Conservation (phyloP, 148 eudicot species). For the Diospyros kaki region DNA sequence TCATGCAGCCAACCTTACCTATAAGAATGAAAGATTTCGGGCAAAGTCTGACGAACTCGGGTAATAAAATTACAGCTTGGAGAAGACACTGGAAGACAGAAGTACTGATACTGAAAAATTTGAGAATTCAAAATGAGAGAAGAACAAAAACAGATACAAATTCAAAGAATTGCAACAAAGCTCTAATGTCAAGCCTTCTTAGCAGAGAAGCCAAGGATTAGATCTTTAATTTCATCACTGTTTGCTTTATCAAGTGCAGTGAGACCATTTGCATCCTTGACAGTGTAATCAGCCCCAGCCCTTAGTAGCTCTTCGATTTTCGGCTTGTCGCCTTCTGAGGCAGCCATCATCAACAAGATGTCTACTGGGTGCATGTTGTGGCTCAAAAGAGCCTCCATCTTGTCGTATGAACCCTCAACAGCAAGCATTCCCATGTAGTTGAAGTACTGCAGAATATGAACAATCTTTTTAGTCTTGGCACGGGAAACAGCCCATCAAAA, state of each 20-base stretch:
- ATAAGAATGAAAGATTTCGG: too few species aligned
- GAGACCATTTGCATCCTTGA: constrained; percentile 74
- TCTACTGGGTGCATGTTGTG: constrained; percentile 90
- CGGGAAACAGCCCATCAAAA: too few species aligned
- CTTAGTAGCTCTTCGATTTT: constrained; percentile 80
- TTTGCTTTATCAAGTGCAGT: constrained; percentile 79
- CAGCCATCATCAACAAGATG: constrained; percentile 78
- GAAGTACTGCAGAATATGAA: constrained; percentile 56
- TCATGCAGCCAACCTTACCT: too few species aligned
- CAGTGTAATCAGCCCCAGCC: constrained; percentile 76
- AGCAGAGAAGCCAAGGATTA: constrained; percentile 53
- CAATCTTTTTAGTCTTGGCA: neutral
- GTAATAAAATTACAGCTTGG: neutral
- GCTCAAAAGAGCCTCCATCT: constrained; percentile 80
- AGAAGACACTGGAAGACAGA: neutral
- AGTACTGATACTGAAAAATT: too few species aligned
- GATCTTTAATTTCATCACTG: constrained; percentile 61
- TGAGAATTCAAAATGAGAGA: neutral
- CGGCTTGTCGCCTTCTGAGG: constrained; percentile 85
- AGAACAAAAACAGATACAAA: neutral
- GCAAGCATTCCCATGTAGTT: constrained; percentile 99
- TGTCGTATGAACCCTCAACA: constrained; percentile 89
- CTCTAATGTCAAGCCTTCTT: constrained; percentile 45
- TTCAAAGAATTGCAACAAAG: neutral
- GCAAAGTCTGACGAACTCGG: neutral